Evolutionary conservation across 129 eudicot genomes (phyloP).

Genomic region (carrot (Daucus carota)): DH1_v3.0 NC_030381.2:44887001-44887500

Average conservation of each 20-base stretch:
- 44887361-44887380: slow-evolving; percentile 41
- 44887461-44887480: slow-evolving; percentile 38
- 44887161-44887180: slow-evolving; percentile 31
- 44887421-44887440: slow-evolving; percentile 45
- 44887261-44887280: slow-evolving; percentile 26
- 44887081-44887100: not conserved
- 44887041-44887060: not conserved
- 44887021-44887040: not conserved
- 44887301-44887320: slow-evolving; percentile 42
- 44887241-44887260: slow-evolving; percentile 48
- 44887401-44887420: slow-evolving; percentile 39
- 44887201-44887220: slow-evolving; percentile 33
- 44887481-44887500: slow-evolving; percentile 37
- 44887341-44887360: slow-evolving; percentile 46
- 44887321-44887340: slow-evolving; percentile 22
- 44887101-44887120: slow-evolving; percentile 30
- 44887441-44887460: slow-evolving; percentile 57
- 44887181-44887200: slow-evolving; percentile 49
- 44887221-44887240: slow-evolving; percentile 52
- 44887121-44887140: slow-evolving; percentile 46
- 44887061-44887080: slow-evolving; percentile 4
- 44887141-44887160: slow-evolving; percentile 14
- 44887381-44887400: slow-evolving; percentile 32
- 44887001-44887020: slow-evolving; percentile 1
- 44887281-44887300: slow-evolving; percentile 30